Conservation (phyloP, 331 rosid genomes). For the Quercus tomentella region DNA sequence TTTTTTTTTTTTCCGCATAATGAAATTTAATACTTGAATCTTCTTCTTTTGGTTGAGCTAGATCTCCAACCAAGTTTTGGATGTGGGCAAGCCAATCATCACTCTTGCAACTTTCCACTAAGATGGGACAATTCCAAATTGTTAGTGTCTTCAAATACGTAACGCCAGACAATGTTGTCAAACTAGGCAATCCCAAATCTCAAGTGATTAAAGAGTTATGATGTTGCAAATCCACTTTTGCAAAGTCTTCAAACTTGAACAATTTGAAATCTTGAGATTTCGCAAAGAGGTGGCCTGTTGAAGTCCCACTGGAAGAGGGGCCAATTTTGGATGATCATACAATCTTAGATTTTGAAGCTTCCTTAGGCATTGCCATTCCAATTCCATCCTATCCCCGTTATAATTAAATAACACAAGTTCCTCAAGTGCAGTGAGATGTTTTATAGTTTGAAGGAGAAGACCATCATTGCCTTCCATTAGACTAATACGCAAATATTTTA, state of each 20-base stretch:
- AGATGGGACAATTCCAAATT: background rate
- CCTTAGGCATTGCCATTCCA: background rate
- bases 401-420: too few relatives aligned
- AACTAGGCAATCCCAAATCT: background rate
- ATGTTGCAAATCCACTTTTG: background rate
- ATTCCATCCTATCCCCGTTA: too few relatives aligned
- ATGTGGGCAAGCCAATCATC: background rate
- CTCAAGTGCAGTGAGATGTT: background rate
- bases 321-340: background rate
- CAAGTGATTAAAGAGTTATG: background rate
- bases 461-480: background rate
- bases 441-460: background rate
- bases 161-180: background rate
- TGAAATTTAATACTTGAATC: too few relatives aligned
- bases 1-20: too few relatives aligned
- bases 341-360: background rate
- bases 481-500: rapidly evolving
- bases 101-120: background rate
- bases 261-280: rapidly evolving
- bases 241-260: background rate
- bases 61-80: background rate
- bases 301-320: background rate
- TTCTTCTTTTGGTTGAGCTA: too few relatives aligned
- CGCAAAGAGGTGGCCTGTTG: background rate
- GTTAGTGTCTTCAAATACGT: too few relatives aligned